Conservation (phyloP, 768 basidiomycete genomes). For the Boletus subcaerulescens region DNA sequence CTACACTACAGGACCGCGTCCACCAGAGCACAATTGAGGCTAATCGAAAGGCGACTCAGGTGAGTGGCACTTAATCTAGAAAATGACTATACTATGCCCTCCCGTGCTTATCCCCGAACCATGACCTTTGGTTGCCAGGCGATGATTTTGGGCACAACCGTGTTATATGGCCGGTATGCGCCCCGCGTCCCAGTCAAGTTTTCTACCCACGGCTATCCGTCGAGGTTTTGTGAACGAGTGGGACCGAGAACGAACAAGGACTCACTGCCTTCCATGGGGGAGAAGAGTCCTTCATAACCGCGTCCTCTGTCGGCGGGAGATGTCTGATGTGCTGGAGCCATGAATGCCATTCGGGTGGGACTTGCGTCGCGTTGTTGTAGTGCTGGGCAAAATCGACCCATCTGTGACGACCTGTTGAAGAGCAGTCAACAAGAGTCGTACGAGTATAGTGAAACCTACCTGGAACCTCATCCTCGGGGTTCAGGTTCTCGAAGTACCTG, state of each 20-base stretch:
- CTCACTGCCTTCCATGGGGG: slow-evolving; percentile 86
- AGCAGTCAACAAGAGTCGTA: background rate
- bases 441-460: slow-evolving; percentile 43
- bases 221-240: background rate
- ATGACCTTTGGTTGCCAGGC: slow-evolving; percentile 79
- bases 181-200: slow-evolving; percentile 93
- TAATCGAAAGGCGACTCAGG: background rate
- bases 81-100: background rate
- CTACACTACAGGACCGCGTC: slow-evolving; percentile 26
- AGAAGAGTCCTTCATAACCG: slow-evolving; percentile 60
- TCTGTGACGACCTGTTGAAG: slow-evolving; percentile 75
- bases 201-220: slow-evolving; percentile 71
- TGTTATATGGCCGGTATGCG: slow-evolving; percentile 87
- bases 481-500: slow-evolving; percentile 89
- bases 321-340: slow-evolving; percentile 92
- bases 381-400: slow-evolving; percentile 97
- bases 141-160: slow-evolving; percentile 74
- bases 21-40: background rate
- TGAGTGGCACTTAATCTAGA: background rate
- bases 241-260: slow-evolving; percentile 4
- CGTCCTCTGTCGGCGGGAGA: slow-evolving; percentile 74
- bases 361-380: slow-evolving; percentile 87
- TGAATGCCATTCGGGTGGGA: slow-evolving; percentile 95
- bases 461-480: slow-evolving; percentile 83
- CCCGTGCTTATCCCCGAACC: slow-evolving; percentile 38